phyloP scores from a whole-genome alignment of 495 filamentous ascomycete species.

The Hypoxylon intermedium region DNA sequence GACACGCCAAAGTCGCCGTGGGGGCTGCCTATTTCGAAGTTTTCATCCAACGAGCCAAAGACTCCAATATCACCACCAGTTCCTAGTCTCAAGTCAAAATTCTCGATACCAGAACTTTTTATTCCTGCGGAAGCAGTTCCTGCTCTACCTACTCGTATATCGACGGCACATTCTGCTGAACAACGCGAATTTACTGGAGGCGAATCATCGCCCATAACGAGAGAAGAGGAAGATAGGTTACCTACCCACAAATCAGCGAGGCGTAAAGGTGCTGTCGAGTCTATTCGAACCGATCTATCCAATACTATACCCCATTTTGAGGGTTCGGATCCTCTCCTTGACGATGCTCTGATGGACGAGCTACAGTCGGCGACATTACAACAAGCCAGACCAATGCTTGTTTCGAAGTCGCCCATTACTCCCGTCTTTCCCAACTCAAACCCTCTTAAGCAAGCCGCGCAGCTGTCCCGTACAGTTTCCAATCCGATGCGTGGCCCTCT shows the following conservation, averaged over 20 bases:
- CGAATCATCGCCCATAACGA: conserved; percentile 16
- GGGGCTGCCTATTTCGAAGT: conserved; percentile 42
- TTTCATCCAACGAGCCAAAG: conserved; percentile 36
- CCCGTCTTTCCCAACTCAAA: conserved; percentile 63
- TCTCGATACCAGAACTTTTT: conserved; percentile 54
- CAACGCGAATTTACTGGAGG: conserved; percentile 3
- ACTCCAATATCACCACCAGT: conserved; percentile 23
- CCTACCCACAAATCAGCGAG: conserved; percentile 46
- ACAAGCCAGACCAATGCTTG: conserved; percentile 81
- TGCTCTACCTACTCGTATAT: conserved; percentile 8
- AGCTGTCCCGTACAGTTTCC: conserved; percentile 52
- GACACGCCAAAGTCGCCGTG: conserved; percentile 31
- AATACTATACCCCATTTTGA: conserved; percentile 64
- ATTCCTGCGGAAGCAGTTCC: conserved; percentile 27
- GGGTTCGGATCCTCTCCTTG: conserved; percentile 67
- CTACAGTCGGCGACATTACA: conserved; percentile 81
- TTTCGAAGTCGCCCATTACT: conserved; percentile 83
- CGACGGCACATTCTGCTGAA: not conserved
- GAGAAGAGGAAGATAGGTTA: conserved; percentile 23
- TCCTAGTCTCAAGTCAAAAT: conserved; percentile 57
- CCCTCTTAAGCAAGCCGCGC: conserved; percentile 43
- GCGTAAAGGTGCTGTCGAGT: conserved; percentile 59
- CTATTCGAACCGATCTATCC: conserved; percentile 59
- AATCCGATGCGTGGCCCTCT: conserved; percentile 55
- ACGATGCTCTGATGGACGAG: conserved; percentile 91